Percentiles rank a stretch among this genome's conserved stretches.
These are phyloP conservation scores for Alternaria brassicicola DNA, from an alignment of 2,329 filamentous ascomycete species.

Conservation along the genomic window DNA sequence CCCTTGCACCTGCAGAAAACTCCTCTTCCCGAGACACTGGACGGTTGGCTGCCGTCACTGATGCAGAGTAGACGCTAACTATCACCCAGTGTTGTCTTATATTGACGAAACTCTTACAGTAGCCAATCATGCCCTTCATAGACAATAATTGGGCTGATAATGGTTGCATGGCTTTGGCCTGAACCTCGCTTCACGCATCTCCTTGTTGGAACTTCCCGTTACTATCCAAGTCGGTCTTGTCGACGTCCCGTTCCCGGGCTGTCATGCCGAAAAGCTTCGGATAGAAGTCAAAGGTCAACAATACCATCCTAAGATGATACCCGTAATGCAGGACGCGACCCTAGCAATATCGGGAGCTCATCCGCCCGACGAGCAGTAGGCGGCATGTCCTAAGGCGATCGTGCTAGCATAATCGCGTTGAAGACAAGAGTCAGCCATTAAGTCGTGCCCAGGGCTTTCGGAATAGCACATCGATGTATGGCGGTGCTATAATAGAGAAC, in stretches of 20 bases:
- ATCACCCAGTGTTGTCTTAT: constrained; percentile 14
- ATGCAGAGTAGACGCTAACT: constrained; percentile 25
- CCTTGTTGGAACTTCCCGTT: neutral
- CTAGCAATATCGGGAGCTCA: neutral
- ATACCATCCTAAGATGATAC: neutral
- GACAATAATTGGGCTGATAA: constrained; percentile 20
- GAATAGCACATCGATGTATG: constrained; percentile 1
- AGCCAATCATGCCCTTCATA: constrained; percentile 15
- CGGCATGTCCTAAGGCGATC: neutral
- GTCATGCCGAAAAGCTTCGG: neutral
- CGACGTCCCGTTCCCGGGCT: neutral
- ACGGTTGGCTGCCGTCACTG: constrained; percentile 28
- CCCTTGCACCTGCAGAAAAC: constrained; percentile 24
- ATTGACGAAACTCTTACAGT: constrained; percentile 18
- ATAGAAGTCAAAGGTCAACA: neutral
- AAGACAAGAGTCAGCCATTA: neutral
- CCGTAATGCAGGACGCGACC: neutral
- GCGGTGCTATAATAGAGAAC: constrained; percentile 20
- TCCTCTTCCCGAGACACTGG: constrained; percentile 25
- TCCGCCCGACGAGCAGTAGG: neutral
- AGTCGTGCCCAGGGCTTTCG: constrained; percentile 1
- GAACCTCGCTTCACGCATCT: constrained; percentile 3
- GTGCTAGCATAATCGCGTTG: constrained; percentile 6
- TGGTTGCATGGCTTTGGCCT: constrained; percentile 12
- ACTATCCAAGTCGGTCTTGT: neutral